Evolutionary conservation across 345 rosid genomes (phyloP), one percentile per base, ranked within the genome.

Genomic region (Ailanthus altissimus): DNA sequence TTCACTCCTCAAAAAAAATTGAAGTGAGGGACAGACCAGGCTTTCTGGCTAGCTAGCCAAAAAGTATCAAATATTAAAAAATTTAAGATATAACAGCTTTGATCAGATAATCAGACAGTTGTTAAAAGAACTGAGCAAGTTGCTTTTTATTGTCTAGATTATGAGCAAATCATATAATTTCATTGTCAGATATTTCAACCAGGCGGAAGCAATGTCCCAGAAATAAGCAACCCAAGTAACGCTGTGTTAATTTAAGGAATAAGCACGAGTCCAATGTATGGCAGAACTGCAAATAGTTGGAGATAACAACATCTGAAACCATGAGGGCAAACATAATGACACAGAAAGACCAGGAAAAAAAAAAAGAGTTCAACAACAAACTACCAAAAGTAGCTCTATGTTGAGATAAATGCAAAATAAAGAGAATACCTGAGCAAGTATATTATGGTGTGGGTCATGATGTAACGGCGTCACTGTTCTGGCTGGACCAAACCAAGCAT

Each of bases 401-500:
- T n/a, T 36, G 63, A 5, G 12, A 65, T 15, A 20, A n/a, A 68
- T 20, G 49, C 78, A 61, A 12, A 43, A 42, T 56, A 71, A 14
- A 64, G 56, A 73, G 36, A 57, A 46, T 82, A 93, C 99, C 99
- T 95, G 99, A 56, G 98, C 93, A 76, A 95, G 89, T 70, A 95
- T 85, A 80, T 95, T 95, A 82, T 95, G 99, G 86, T 95, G 99
- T 36, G 99, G 99, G 81, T 95, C 99, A 84, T 95, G 98, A 81
- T 95, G 99, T 86, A 95, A 77, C 6, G 99, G 99, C 45, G 99
- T 95, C 71, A 95, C 97, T 1, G 98, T 95, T 63, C 97, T 94
- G 57, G 91, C 88, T 38, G 99, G 99, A 78, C 98, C 99, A 79
- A 96, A 96, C 99, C 98, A 96, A 53, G 98, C 97, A 84, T 96